Base-by-base conservation (phyloP, 2,329 filamentous ascomycete genomes). In the Arthrobotrys sinensis region DNA sequence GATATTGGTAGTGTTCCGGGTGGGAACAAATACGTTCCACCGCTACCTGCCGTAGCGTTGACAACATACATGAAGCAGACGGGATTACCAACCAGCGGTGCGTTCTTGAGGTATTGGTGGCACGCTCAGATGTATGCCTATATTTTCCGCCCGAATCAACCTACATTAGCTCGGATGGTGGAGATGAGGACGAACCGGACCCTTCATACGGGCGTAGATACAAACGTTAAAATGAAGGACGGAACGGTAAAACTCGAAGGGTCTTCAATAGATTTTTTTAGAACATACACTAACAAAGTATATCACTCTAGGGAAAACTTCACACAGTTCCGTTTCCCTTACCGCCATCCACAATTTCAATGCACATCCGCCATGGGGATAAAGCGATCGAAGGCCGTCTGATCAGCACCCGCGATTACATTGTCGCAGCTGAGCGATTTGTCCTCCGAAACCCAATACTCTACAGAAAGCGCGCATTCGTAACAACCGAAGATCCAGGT, bases 301-400 rank as follows among this genome's bases (percentile, higher is more conserved):
- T 24, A 57, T 24, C n/a, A 53, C 16, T 14, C 10, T 12, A 76
- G 72, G 45, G 45, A 24, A 45, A 43, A 24, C 21, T 60, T 10
- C 28, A 64, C 14, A 40, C 36, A 14, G 62, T 64, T 10, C 73
- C 73, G 10, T 77, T 77, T 28, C 73, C 73, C 1, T 36, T 77
- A 32, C 73, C 66, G 8, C 66, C 57, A 16, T 77, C 73, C 6
- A 77, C 73, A 16, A 46, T 71, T 19, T 77, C 73, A 12, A 70
- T 77, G 14, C 73, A 77, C 24, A 77, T 77, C 28, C 73, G 73
- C 21, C 73, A 77, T n/a, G 73, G 73, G 2, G 73, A 77, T 38
- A 77, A 77, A 67, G 66, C 57, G 3, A 63, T 63, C n/a, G 73
- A 77, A 48, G 73, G 73, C 8, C 73, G 73, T n/a, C 52, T 77